Evolutionary conservation across 2,329 filamentous ascomycete genomes (phyloP), one percentile per base, ranked within the genome.

Genomic region (Aureobasidium sp.): DNA sequence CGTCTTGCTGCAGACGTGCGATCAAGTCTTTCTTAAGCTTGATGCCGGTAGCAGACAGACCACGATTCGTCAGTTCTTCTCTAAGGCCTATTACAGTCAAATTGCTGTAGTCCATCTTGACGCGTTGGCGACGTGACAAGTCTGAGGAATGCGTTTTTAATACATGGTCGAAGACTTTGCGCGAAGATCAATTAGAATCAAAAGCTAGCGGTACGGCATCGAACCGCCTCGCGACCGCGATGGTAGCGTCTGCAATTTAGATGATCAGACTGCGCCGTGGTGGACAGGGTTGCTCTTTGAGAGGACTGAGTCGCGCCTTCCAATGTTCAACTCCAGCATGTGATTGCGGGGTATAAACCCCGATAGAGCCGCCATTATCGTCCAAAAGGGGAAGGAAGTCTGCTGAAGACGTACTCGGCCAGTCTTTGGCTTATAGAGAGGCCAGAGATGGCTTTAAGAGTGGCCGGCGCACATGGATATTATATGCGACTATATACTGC

Each of bases 11-110:
- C n/a, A 58, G 26, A 13, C 55, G 37, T 13, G 55, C 55, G 2
- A 58, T 23, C 20, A 58, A 15, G 44, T 47, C 32, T 20, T 58
- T 58, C 42, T 48, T 58, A 8, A 58, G 41, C 7, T 39, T 58
- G 55, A 58, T 47, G 9, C 34, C 23, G 8, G 42, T 17, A 34
- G 23, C 17, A 5, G 55, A 27, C 4, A 58, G 26, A 6, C 42
- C 42, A 3, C 55, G 55, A 37, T 15, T n/a, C 1, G 42, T 6
- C 20, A 48, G n/a, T n/a, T 58, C 55, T 3, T 47, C 20, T 13
- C 42, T 26, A 2, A 58, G 55, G 5, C 29, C 32, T n/a, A n/a
- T 34, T n/a, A 48, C 55, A 9, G 55, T 58, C 15, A 23, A 5
- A n/a, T 58, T 20, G 20, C 39, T 29, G 32, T 58, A 58, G n/a